Evolutionary conservation across 23 red algal genomes (phyloP), one percentile per base, ranked within the genome.

Genomic region (Gracilariopsis chorda): DNA sequence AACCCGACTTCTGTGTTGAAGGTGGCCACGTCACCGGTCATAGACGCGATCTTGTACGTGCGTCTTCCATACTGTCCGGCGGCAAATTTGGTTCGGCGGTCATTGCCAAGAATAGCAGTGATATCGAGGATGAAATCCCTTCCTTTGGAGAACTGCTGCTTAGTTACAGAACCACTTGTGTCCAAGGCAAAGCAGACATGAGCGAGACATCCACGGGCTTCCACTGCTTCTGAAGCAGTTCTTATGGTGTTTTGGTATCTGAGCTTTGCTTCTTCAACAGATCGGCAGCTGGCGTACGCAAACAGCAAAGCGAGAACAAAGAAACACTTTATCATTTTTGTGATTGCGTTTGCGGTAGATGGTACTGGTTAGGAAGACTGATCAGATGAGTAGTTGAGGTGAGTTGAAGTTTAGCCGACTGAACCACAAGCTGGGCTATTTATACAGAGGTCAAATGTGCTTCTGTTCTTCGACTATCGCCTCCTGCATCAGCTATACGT

Each of bases 101-200:
- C 82, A 2, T 27, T 21, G 5, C 29, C 35, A 51, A 87, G 1
- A 21, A 87, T 63, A 10, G 82, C 2, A 5, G 27, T 41, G 19
- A 87, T 47, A 71, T 87, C 82, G 12, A 87, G 35, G 2, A 87
- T 14, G 43, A 87, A 87, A 36, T 71, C 30, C 43, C 34, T 73
- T 36, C 55, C 37, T 2, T 68, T 19, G 14, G 7, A 0, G 21
- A 87, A 87, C 17, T 52, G 39, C 4, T 70, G 3, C 2, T 32
- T 3, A 27, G 0, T 49, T 16, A 87, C 44, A 3, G 82, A 87
- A 4, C 59, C 82, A 47, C 82, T 70, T 1, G 36, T 48, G 30
- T 87, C 82, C 13, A 87, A 14, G 1, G 82, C 82, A 45, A 87
- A 87, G 41, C 82, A 87, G 7, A 87, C 17, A 3, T 87, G 49